Conservation (phyloP, 1,284 basidiomycete species). For the Ustilago nuda region DNA sequence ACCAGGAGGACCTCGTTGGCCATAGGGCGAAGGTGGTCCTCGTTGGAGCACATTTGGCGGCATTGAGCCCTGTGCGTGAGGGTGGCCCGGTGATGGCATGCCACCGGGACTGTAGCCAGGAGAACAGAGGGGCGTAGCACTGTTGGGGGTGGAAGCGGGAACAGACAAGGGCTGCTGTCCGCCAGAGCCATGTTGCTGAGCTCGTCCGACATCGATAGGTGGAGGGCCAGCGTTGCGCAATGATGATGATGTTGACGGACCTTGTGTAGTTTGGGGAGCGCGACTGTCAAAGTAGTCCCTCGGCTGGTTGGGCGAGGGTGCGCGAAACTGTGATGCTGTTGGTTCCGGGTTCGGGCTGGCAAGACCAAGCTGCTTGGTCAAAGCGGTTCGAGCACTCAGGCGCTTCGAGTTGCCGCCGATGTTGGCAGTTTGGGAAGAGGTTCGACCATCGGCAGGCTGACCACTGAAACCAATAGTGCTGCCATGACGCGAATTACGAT, state of each 20-base stretch:
- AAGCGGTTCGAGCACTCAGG: constrained; percentile 45
- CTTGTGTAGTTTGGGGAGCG: constrained; percentile 20
- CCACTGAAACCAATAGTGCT: constrained; percentile 55
- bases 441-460: constrained; percentile 2
- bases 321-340: constrained; percentile 2
- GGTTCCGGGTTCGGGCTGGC: constrained; percentile 27
- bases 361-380: constrained; percentile 58
- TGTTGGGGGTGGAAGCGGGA: constrained; percentile 28
- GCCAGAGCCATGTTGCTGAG: constrained; percentile 27
- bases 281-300: constrained; percentile 36
- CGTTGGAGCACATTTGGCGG: constrained; percentile 47
- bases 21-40: constrained; percentile 37
- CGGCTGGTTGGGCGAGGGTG: constrained; percentile 16
- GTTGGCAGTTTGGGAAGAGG: constrained; percentile 6
- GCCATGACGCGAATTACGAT: constrained; percentile 51
- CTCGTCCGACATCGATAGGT: constrained; percentile 40
- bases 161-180: constrained; percentile 10
- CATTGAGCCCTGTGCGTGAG: constrained; percentile 5
- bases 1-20: constrained; percentile 18
- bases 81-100: constrained; percentile 29
- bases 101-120: constrained; percentile 28
- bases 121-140: constrained; percentile 42
- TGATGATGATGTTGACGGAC: constrained; percentile 19
- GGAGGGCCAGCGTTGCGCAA: constrained; percentile 25
- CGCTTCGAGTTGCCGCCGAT: constrained; percentile 12